Evolutionary conservation across 768 basidiomycete genomes (phyloP).

Genomic region (Tricholomella constricta): DNA sequence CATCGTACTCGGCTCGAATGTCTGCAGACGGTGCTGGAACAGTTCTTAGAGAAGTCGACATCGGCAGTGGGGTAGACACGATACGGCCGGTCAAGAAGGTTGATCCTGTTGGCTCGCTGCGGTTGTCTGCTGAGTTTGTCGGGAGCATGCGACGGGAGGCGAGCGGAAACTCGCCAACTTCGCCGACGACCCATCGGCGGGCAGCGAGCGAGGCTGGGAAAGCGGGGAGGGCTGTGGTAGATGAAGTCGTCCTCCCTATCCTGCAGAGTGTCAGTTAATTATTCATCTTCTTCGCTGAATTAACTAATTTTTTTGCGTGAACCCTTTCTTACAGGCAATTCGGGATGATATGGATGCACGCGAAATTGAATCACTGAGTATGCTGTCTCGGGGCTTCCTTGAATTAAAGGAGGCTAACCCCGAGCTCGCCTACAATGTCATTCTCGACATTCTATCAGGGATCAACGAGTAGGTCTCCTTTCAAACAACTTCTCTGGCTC

Average conservation of each 20-base stretch:
- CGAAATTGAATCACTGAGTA: conserved; percentile 86
- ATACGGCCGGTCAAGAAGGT: conserved; percentile 94
- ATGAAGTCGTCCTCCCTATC: conserved; percentile 83
- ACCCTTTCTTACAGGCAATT: conserved; percentile 50
- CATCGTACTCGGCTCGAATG: conserved; percentile 79
- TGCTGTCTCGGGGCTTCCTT: conserved; percentile 86
- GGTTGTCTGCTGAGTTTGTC: conserved; percentile 79
- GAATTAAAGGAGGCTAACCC: conserved; percentile 85
- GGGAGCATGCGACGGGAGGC: conserved; percentile 69
- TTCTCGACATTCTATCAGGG: conserved; percentile 87
- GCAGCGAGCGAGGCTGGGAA: conserved; percentile 57
- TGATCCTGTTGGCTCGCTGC: conserved; percentile 74
- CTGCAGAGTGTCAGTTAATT: conserved; percentile 59
- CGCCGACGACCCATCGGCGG: conserved; percentile 52
- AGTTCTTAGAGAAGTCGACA: conserved; percentile 74
- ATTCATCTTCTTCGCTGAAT: conserved; percentile 6
- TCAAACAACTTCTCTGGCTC: neutral
- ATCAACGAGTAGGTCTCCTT: conserved; percentile 79
- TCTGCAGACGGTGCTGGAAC: conserved; percentile 67
- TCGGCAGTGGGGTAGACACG: conserved; percentile 88
- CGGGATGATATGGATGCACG: conserved; percentile 85
- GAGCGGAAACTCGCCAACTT: conserved; percentile 47
- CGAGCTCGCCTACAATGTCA: conserved; percentile 81
- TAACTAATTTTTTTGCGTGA: neutral
- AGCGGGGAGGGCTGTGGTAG: conserved; percentile 70